phyloP scores from a whole-genome alignment of 371 early-diverging fungal genomes.

The Lichtheimia corymbifera region DNA sequence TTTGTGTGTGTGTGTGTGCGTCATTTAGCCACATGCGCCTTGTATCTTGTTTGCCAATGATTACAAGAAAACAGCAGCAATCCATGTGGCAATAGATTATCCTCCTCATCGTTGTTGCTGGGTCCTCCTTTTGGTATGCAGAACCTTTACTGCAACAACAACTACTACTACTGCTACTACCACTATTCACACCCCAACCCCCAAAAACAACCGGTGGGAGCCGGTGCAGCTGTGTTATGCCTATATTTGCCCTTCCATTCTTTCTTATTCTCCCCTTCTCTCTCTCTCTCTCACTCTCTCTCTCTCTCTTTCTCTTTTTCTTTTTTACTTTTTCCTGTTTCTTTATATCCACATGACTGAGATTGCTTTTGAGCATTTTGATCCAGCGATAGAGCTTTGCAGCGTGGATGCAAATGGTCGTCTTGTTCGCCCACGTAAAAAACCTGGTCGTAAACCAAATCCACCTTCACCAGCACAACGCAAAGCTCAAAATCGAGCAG shows the following conservation, averaged over 20 bases:
- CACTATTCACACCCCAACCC: too few relatives aligned
- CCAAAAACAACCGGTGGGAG: neutral
- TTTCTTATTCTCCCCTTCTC: conserved; percentile 3
- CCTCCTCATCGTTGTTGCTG: too few relatives aligned
- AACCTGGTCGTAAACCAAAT: conserved; percentile 33
- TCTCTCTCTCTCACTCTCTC: neutral
- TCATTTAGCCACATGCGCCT: too few relatives aligned
- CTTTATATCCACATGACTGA: conserved; percentile 18
- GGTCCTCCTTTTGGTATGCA: too few relatives aligned
- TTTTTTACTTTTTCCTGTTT: neutral
- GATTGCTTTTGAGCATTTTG: conserved; percentile 36
- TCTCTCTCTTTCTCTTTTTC: neutral
- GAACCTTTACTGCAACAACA: too few relatives aligned
- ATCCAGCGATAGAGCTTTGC: conserved; percentile 28
- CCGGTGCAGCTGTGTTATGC: neutral
- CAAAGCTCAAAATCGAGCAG: conserved; percentile 37
- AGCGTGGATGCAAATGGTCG: conserved; percentile 31
- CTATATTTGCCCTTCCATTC: conserved; percentile 5
- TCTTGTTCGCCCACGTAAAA: conserved; percentile 34
- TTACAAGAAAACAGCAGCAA: too few relatives aligned
- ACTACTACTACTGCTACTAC: too few relatives aligned
- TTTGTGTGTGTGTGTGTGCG: too few relatives aligned
- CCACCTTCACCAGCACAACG: conserved; percentile 51
- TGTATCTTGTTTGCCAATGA: too few relatives aligned
- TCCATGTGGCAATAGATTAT: too few relatives aligned